Percentiles rank a stretch among this genome's conserved stretches.
Evolutionary conservation across 1,284 basidiomycete species (phyloP).

Genomic region (Heterobasidion irregulare): DNA sequence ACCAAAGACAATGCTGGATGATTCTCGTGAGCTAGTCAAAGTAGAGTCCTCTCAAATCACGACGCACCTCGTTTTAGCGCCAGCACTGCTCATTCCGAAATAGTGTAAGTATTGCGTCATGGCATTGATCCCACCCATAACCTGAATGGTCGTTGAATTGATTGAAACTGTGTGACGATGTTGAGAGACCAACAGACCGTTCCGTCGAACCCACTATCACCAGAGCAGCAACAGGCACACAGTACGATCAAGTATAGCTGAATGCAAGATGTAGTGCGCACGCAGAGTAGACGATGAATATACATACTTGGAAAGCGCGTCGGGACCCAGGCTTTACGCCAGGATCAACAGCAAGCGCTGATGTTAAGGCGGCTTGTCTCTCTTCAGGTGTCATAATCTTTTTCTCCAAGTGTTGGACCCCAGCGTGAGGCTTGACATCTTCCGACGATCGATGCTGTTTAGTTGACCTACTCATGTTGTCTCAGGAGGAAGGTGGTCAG

Average conservation of each 20-base stretch:
- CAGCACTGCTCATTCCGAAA: constrained; percentile 35
- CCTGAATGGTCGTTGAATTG: constrained; percentile 15
- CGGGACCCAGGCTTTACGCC: constrained; percentile 31
- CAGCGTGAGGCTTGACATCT: background rate
- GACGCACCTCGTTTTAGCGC: constrained; percentile 33
- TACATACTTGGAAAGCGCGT: constrained; percentile 30
- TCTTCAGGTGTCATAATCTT: constrained; percentile 46
- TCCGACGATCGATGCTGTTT: background rate
- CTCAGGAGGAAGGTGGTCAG: background rate
- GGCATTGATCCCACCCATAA: constrained; percentile 45
- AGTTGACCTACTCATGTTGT: background rate
- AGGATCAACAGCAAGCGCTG: constrained; percentile 38
- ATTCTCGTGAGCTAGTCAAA: constrained; percentile 1
- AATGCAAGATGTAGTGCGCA: background rate
- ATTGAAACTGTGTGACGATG: background rate
- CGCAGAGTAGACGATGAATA: constrained; percentile 7
- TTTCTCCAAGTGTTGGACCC: constrained; percentile 27
- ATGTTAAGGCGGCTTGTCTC: constrained; percentile 32
- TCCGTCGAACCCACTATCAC: constrained; percentile 43
- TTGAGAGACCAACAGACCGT: constrained; percentile 24
- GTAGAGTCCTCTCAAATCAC: background rate
- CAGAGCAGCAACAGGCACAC: constrained; percentile 39
- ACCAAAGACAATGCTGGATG: constrained; percentile 39
- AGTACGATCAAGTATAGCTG: constrained; percentile 37
- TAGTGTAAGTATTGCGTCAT: constrained; percentile 41